Percentiles rank a stretch among this genome's conserved stretches.
Evolutionary conservation across 2,329 filamentous ascomycete genomes (phyloP).

Genomic region (Talaromyces sp.): DNA sequence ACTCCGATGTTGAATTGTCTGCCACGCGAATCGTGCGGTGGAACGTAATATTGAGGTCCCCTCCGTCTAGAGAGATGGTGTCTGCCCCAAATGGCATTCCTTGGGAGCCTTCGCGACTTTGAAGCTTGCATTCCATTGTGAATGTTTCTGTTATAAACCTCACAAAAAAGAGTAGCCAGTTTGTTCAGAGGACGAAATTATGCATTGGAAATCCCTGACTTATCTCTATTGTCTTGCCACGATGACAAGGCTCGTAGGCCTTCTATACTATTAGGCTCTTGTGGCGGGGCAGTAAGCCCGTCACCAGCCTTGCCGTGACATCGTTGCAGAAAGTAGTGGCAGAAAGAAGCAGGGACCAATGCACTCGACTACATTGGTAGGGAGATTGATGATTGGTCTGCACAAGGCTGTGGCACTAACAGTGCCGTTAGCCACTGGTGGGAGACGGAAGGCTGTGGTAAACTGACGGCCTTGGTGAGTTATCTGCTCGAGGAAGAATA

Average conservation of each 20-base stretch:
- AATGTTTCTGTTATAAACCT: neutral
- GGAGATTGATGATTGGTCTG: neutral
- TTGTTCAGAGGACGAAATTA: no score
- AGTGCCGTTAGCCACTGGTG: neutral
- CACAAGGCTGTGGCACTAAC: neutral
- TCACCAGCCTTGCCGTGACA: neutral
- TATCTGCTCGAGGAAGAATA: neutral
- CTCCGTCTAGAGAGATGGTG: neutral
- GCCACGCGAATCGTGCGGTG: neutral
- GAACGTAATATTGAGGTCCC: neutral
- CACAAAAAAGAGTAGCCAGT: no score
- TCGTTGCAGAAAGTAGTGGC: neutral
- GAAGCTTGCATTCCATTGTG: neutral
- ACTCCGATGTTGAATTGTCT: neutral
- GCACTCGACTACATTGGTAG: neutral
- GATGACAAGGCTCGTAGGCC: neutral
- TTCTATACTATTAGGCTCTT: neutral
- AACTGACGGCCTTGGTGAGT: neutral
- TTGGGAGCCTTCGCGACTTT: neutral
- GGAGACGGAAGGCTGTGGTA: neutral
- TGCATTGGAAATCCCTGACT: no score
- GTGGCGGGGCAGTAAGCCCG: neutral
- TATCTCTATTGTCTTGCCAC: no score
- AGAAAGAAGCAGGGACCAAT: neutral
- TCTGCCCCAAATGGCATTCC: neutral